Conservation (phyloP, 805 yeast genomes). For the Suhomyces pyralidae region DNA sequence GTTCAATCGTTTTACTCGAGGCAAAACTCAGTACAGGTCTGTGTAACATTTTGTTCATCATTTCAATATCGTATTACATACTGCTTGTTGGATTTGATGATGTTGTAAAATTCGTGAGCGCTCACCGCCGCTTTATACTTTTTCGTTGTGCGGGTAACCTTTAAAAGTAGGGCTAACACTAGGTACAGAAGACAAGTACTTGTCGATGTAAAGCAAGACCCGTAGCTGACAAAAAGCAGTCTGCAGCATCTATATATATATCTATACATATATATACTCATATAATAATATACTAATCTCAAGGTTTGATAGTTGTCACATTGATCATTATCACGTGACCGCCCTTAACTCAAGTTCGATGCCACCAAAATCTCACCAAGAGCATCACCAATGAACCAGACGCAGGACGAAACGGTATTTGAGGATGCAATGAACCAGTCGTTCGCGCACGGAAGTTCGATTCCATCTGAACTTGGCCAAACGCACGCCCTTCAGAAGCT, state of each 20-base stretch:
- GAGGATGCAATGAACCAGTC: constrained; percentile 13
- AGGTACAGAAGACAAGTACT: too few species aligned
- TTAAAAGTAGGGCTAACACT: background rate
- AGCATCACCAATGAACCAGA: background rate
- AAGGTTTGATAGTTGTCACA: too few species aligned
- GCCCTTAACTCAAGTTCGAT: background rate
- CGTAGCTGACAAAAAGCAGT: too few species aligned
- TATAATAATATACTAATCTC: too few species aligned
- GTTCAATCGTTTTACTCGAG: constrained; percentile 11
- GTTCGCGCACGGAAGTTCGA: constrained; percentile 1
- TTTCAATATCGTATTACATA: constrained; percentile 5
- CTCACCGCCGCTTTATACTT: background rate
- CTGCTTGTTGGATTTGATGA: constrained; percentile 1
- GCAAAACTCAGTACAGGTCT: constrained; percentile 55
- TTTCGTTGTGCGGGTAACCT: background rate
- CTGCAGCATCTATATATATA: too few species aligned
- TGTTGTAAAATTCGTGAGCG: background rate
- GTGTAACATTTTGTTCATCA: constrained; percentile 44
- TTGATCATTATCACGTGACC: too few species aligned
- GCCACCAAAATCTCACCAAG: background rate
- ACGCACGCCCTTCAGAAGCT: constrained; percentile 8
- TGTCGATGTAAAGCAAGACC: too few species aligned
- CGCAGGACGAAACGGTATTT: constrained; percentile 10
- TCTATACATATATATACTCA: too few species aligned
- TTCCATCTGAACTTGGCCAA: background rate